Conservation (phyloP, 2,329 filamentous ascomycete genomes). For the Ophiostoma sp. region DNA sequence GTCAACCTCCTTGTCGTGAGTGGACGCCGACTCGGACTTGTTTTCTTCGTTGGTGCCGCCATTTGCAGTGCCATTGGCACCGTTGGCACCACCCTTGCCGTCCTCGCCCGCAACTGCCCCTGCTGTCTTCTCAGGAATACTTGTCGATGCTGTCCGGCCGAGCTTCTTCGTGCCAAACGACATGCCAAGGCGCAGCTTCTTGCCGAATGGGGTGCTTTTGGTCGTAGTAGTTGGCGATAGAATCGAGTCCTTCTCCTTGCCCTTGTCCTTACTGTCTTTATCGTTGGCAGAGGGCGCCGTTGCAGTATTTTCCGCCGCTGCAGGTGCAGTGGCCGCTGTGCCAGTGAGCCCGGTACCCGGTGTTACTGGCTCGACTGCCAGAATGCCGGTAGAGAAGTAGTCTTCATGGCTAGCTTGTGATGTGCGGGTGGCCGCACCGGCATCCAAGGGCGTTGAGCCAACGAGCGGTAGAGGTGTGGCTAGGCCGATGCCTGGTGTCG, state of each 20-base stretch:
- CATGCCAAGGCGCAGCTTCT: conserved; percentile 73
- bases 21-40: conserved; percentile 19
- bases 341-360: conserved; percentile 34
- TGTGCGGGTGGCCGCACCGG: conserved; percentile 37
- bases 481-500: conserved; percentile 54
- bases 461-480: conserved; percentile 54
- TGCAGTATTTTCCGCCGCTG: conserved; percentile 32
- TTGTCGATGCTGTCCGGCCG: conserved; percentile 60
- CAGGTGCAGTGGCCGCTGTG: conserved; percentile 40
- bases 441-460: conserved; percentile 35
- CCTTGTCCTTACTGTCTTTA: conserved; percentile 10
- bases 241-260: conserved; percentile 7
- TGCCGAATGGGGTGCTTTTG: conserved; percentile 67
- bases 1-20: conserved; percentile 66
- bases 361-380: conserved; percentile 42
- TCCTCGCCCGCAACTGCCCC: conserved; percentile 39
- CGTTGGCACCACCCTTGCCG: conserved; percentile 53
- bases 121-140: conserved; percentile 65
- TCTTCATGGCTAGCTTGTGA: conserved; percentile 57
- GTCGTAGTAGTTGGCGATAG: conserved; percentile 19
- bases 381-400: conserved; percentile 66
- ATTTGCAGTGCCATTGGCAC: conserved; percentile 46
- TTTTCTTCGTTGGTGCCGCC: conserved; percentile 26
- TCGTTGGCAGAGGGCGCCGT: conserved; percentile 3
- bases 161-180: conserved; percentile 82